These are phyloP conservation scores for Starmera amethionina DNA, from an alignment of 805 yeast genomes.

Conservation along the genomic window DNA sequence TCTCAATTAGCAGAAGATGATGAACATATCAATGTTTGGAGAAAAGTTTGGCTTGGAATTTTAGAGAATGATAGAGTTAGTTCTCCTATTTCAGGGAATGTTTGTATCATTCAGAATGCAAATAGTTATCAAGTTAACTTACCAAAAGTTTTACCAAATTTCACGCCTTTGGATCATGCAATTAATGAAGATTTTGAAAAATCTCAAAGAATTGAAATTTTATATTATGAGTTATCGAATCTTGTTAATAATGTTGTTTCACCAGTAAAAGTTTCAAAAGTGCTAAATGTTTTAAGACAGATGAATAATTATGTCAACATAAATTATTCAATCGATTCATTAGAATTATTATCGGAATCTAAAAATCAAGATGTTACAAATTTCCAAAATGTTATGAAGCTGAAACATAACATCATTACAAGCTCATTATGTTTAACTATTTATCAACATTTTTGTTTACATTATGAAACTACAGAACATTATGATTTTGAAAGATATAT, in stretches of 20 bases:
- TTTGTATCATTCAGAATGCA: conserved; percentile 11
- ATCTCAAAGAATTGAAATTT: conserved; percentile 10
- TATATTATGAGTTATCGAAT: conserved; percentile 9
- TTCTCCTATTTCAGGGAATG: conserved; percentile 14
- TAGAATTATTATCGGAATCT: not conserved
- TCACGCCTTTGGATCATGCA: conserved; percentile 5
- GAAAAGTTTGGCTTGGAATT: conserved; percentile 16
- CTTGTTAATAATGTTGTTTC: conserved; percentile 11
- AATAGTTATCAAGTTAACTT: conserved; percentile 9
- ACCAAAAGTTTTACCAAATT: conserved; percentile 4
- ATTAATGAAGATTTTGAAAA: conserved; percentile 8
- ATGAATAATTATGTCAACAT: conserved; percentile 10
- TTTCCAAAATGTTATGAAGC: conserved; percentile 7
- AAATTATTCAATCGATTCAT: conserved; percentile 8
- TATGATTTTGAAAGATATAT: conserved; percentile 7
- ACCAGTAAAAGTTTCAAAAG: conserved; percentile 9
- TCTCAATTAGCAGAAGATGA: conserved; percentile 8
- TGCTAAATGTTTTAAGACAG: conserved; percentile 6
- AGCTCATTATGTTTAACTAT: conserved; percentile 1
- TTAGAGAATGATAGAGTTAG: conserved; percentile 13
- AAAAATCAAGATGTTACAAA: conserved; percentile 3
- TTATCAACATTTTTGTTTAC: conserved; percentile 10
- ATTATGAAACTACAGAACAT: conserved; percentile 11
- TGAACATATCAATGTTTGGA: conserved; percentile 13
- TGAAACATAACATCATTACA: conserved; percentile 8